phyloP scores from a whole-genome alignment of 495 filamentous ascomycete genomes.

The Penicillium dipodomyicola region DNA sequence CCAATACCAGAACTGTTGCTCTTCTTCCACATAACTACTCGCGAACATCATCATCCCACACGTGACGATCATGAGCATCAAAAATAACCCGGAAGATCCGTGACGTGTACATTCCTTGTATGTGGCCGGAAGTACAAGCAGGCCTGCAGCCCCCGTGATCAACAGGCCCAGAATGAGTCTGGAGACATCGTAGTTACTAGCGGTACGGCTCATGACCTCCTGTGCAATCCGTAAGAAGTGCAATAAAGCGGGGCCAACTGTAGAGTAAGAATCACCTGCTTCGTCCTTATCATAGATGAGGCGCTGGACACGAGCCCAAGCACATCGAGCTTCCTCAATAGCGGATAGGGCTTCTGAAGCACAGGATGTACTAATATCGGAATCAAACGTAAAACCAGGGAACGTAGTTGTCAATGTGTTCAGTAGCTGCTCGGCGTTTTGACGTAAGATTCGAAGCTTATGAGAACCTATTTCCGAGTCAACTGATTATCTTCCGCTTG shows the following conservation, averaged over 20 bases:
- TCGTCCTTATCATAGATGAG: constrained; percentile 15
- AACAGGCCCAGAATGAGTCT: constrained; percentile 55
- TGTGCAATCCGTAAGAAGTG: constrained; percentile 71
- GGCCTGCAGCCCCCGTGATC: constrained; percentile 43
- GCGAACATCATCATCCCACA: constrained; percentile 95
- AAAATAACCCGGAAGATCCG: constrained; percentile 29
- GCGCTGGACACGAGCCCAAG: constrained; percentile 50
- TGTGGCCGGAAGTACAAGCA: constrained; percentile 31
- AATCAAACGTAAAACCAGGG: constrained; percentile 53
- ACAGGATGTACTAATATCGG: constrained; percentile 39
- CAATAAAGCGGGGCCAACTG: constrained; percentile 25
- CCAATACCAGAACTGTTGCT: constrained; percentile 99
- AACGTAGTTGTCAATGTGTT: constrained; percentile 70
- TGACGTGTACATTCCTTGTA: constrained; percentile 23
- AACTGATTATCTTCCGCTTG: not conserved
- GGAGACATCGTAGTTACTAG: constrained; percentile 81
- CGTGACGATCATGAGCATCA: constrained; percentile 41
- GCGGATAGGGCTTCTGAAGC: constrained; percentile 34
- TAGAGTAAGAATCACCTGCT: constrained; percentile 10
- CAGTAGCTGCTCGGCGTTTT: constrained; percentile 77
- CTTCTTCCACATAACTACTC: constrained; percentile 95
- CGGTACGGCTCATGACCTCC: constrained; percentile 73
- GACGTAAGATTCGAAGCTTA: constrained; percentile 61
- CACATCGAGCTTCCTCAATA: constrained; percentile 63
- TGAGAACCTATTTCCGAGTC: constrained; percentile 37